Conservation (phyloP, 805 yeast genomes). For the Ogataea allantospora region DNA sequence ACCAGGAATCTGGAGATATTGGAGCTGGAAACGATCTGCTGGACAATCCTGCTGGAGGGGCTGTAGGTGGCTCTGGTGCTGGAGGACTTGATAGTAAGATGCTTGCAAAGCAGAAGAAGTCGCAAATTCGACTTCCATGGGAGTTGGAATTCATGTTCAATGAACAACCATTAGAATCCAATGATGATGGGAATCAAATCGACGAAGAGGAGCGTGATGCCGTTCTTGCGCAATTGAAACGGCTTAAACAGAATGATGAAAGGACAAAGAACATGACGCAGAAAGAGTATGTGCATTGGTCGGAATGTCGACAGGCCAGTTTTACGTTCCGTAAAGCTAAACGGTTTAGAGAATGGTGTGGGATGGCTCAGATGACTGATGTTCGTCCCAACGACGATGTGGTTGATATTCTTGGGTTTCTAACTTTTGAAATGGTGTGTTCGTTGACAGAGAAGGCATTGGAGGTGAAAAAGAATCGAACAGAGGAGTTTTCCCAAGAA, state of each 20-base stretch:
- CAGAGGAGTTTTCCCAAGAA: slow-evolving; percentile 13
- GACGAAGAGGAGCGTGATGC: slow-evolving; percentile 94
- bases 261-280: slow-evolving; percentile 91
- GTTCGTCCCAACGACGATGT: slow-evolving; percentile 95
- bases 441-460: slow-evolving; percentile 90
- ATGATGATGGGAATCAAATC: slow-evolving; percentile 52
- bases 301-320: slow-evolving; percentile 96
- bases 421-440: slow-evolving; percentile 96
- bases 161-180: slow-evolving; percentile 64
- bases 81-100: slow-evolving; percentile 41
- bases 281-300: slow-evolving; percentile 98
- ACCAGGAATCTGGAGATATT: slow-evolving; percentile 52
- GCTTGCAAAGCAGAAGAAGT: slow-evolving; percentile 63
- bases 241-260: slow-evolving; percentile 90
- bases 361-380: slow-evolving; percentile 77
- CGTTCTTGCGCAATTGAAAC: slow-evolving; percentile 78
- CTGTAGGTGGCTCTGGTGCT: slow-evolving; percentile 33
- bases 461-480: slow-evolving; percentile 49
- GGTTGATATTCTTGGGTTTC: slow-evolving; percentile 88
- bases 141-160: slow-evolving; percentile 90
- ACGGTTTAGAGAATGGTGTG: slow-evolving; percentile 96
- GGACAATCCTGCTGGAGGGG: slow-evolving; percentile 33
- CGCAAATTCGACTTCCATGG: slow-evolving; percentile 89
- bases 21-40: slow-evolving; percentile 35
- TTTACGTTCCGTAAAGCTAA: slow-evolving; percentile 94